Conservation (phyloP, 352 stramenopile genomes). For the Thalassiosira sp. region DNA sequence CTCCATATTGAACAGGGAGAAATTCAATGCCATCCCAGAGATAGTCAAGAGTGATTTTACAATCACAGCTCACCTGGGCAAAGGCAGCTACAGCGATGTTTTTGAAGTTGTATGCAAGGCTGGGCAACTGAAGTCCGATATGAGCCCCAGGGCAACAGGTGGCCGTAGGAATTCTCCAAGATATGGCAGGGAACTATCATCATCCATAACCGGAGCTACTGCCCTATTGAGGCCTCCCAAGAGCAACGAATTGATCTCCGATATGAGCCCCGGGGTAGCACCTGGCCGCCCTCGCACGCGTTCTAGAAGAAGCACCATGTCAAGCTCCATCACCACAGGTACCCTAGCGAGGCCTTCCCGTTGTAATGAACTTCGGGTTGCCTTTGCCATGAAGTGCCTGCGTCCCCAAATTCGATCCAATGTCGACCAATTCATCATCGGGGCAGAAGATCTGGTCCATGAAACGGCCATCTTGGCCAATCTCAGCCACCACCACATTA, state of each 20-base stretch:
- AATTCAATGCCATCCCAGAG: conserved; percentile 32
- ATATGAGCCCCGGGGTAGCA: too few species aligned
- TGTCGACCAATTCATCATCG: conserved; percentile 27
- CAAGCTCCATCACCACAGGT: conserved; percentile 27
- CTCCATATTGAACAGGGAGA: conserved; percentile 11
- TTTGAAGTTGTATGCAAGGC: conserved; percentile 23
- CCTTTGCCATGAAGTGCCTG: conserved; percentile 48
- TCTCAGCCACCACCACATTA: conserved; percentile 64
- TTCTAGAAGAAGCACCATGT: conserved; percentile 25
- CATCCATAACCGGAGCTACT: too few species aligned
- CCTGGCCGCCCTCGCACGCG: too few species aligned
- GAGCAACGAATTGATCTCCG: too few species aligned
- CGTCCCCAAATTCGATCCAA: conserved; percentile 43
- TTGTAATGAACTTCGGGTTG: not conserved
- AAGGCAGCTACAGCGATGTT: conserved; percentile 35
- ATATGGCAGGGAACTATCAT: too few species aligned
- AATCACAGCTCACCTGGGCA: conserved; percentile 24
- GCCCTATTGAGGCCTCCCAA: too few species aligned
- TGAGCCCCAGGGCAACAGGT: too few species aligned
- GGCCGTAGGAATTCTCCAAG: too few species aligned
- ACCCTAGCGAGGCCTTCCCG: not conserved
- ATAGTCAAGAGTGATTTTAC: conserved; percentile 16
- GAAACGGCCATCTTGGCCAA: conserved; percentile 61
- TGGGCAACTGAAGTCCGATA: too few species aligned
- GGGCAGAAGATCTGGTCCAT: conserved; percentile 31